Base-by-base conservation (phyloP, 2,329 filamentous ascomycete genomes). In the Curvularia verruculosa region DNA sequence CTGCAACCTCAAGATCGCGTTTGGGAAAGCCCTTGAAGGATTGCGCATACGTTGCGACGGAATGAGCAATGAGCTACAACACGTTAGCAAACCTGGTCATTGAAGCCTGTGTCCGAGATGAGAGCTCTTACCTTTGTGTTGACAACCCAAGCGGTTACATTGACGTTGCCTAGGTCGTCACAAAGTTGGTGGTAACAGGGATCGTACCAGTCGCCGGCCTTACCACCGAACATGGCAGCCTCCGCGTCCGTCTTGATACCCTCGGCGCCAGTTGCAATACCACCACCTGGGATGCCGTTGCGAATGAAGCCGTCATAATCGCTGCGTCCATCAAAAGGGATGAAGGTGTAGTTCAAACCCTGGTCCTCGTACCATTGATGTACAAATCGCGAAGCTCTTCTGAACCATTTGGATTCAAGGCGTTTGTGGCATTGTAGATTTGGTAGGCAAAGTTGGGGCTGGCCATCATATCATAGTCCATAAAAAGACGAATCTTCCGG, bases 381-480 rank as follows among this genome's bases (percentile, higher is more conserved):
- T 78, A 78, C 50, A 77, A 48, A 52, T 76, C 68, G 18, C 75
- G 64, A 44, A 76, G 44, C 54, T 77, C 69, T 40, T 77, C 74
- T 0, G 74, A 76, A 1, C 76, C 76, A 9, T 60, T 61, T 1
- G 75, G 76, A 48, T 77, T 76, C 19, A 65, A 43, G 1, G 69
- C 67, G 51, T 77, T 77, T 5, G 73, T 77, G 2, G 75, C 71
- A 54, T 78, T 77, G 65, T 78, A 78, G 54, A 78, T 73, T 39
- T 74, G 74, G 58, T 76, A 76, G 2, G 75, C 70, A 49, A 74
- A 77, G 61, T 78, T 77, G 13, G 76, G 76, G 24, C 63, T 39
- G 13, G 68, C 76, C 69, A 78, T 76, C 77, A 79, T 79, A 58
- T 79, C 77, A 64, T 78, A 79, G 61, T 79, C 77, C 69, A 79